These are phyloP conservation scores for Volvariella surrecta DNA, from an alignment of 1,284 basidiomycete species.

Conservation along the genomic window DNA sequence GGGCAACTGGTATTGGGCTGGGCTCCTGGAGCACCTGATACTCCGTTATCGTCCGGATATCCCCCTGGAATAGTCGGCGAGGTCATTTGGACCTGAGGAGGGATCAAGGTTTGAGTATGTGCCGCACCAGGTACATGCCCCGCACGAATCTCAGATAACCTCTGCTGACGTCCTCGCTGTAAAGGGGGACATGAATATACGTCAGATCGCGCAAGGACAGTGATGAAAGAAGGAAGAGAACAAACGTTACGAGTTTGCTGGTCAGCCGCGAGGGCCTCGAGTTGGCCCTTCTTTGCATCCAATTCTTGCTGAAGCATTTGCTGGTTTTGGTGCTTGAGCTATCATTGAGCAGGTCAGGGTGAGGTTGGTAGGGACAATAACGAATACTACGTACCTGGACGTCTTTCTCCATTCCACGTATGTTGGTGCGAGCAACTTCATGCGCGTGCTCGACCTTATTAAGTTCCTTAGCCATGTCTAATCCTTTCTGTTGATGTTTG, in stretches of 20 bases:
- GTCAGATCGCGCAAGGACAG: no score
- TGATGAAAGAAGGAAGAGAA: no score
- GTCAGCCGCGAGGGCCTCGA: conserved; percentile 7
- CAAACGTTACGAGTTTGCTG: conserved; percentile 9
- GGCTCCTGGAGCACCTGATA: no score
- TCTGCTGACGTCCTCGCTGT: no score
- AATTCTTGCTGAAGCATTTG: conserved; percentile 11
- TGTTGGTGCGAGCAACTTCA: not conserved
- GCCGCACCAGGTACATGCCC: no score
- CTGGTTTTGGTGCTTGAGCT: conserved; percentile 11
- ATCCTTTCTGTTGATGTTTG: not conserved
- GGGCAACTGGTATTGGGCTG: no score
- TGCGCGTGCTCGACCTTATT: not conserved
- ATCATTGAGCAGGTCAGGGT: not conserved
- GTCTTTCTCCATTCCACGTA: not conserved
- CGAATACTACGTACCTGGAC: not conserved
- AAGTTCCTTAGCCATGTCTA: not conserved
- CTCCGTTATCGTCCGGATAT: no score
- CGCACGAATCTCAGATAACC: no score
- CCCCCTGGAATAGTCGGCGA: no score
- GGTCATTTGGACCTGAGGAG: no score
- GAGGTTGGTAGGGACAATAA: not conserved
- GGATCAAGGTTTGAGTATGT: no score
- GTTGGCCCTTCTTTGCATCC: conserved; percentile 8
- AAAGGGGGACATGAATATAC: no score